Evolutionary conservation across 75 land plant species (phyloP).

Genomic region (Adiantum capillusveneris): DNA sequence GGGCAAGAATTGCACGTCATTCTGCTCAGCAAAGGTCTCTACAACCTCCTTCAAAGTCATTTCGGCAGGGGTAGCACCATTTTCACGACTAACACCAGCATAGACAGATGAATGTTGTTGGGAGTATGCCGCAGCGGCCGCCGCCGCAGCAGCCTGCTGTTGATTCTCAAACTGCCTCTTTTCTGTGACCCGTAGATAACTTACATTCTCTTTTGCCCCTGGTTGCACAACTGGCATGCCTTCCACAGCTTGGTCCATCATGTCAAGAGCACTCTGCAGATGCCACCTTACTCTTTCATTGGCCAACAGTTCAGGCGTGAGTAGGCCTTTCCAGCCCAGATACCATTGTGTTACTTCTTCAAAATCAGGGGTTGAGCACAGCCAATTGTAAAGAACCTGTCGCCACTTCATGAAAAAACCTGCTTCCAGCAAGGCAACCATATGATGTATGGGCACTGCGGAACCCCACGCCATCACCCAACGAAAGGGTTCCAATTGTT

Average conservation of each 20-base stretch:
- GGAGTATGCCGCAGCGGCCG: conserved; percentile 20
- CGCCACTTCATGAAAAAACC: conserved; percentile 86
- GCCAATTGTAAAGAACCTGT: conserved; percentile 88
- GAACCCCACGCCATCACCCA: conserved; percentile 92
- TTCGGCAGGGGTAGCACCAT: conserved; percentile 20
- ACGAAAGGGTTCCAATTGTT: conserved; percentile 63
- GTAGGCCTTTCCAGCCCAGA: conserved; percentile 74
- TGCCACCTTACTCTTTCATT: conserved; percentile 70
- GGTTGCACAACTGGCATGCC: conserved; percentile 63
- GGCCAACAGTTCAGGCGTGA: conserved; percentile 66
- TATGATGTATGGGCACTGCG: conserved; percentile 72
- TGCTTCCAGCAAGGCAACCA: conserved; percentile 67
- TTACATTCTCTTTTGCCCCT: conserved; percentile 74
- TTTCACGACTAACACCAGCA: conserved; percentile 18
- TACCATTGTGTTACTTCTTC: conserved; percentile 85
- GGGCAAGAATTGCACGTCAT: conserved; percentile 71
- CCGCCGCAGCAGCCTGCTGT: conserved; percentile 42
- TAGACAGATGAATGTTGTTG: conserved; percentile 31
- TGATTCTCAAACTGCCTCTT: conserved; percentile 72
- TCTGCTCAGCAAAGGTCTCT: conserved; percentile 58
- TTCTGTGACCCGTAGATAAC: conserved; percentile 68
- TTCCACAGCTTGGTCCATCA: conserved; percentile 90
- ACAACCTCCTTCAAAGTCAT: conserved; percentile 82
- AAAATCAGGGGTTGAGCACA: conserved; percentile 71
- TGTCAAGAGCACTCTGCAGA: conserved; percentile 67